A percentile compares a stretch with the other conserved stretches of the same genome.
phyloP scores from a whole-genome alignment of 306 rosid genomes.

The Arachis hypogaea region DNA sequence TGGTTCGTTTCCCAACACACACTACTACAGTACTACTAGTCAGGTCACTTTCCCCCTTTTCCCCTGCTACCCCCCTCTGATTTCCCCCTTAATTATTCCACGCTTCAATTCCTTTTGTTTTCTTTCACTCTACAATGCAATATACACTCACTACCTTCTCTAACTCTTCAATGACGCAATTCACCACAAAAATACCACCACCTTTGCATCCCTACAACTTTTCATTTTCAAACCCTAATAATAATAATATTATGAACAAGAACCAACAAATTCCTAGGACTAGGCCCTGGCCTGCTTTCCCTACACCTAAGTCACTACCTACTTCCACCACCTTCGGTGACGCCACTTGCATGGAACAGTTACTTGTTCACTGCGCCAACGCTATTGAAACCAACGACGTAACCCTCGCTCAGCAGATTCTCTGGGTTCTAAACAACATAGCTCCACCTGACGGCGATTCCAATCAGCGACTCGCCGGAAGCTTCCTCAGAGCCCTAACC shows the following conservation, averaged over 20 bases:
- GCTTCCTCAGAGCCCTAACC: constrained; percentile 80
- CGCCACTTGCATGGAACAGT: constrained; percentile 88
- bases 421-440: constrained; percentile 94
- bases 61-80: constrained; percentile 17
- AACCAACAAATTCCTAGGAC: constrained; percentile 50
- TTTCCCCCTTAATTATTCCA: constrained; percentile 10
- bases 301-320: constrained; percentile 60
- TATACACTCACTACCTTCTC: constrained; percentile 12
- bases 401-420: constrained; percentile 84
- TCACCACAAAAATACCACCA: constrained; percentile 45
- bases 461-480: constrained; percentile 78
- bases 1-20: constrained; percentile 51
- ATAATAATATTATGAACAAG: constrained; percentile 53
- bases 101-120: background rate
- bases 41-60: constrained; percentile 63
- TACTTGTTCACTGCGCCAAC: constrained; percentile 86
- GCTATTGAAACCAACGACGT: constrained; percentile 86
- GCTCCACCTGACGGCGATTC: constrained; percentile 89
- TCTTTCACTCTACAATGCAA: background rate
- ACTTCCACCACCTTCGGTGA: constrained; percentile 56
- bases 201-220: constrained; percentile 51
- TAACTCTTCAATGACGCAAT: constrained; percentile 65
- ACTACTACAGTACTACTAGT: constrained; percentile 41
- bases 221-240: constrained; percentile 45
- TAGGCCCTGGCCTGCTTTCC: constrained; percentile 78